Evolutionary conservation across 306 rosid species (phyloP).

Genomic region (Senna siamea): DNA sequence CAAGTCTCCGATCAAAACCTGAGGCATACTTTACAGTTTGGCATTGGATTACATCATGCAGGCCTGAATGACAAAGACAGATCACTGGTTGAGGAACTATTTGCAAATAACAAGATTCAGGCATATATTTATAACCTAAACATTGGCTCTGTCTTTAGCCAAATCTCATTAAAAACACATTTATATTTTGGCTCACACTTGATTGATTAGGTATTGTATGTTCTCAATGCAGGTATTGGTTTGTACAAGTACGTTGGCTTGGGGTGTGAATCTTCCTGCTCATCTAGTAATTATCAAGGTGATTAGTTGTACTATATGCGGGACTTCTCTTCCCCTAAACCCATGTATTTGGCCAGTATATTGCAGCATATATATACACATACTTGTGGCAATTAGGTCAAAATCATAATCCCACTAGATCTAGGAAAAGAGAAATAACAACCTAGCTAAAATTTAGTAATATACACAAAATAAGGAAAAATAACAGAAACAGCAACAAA

Average conservation of each 20-base stretch:
- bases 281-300: conserved; percentile 98
- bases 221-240: conserved; percentile 68
- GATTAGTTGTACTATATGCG: conserved; percentile 27
- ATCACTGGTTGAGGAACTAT: conserved; percentile 92
- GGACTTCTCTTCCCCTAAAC: no score
- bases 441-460: no score
- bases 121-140: conserved; percentile 53
- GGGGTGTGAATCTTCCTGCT: conserved; percentile 99
- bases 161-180: background rate
- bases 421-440: no score
- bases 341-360: no score
- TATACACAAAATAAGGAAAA: no score
- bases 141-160: conserved; percentile 3
- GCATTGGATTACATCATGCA: conserved; percentile 95
- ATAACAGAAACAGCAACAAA: no score
- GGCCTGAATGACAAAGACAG: conserved; percentile 95
- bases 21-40: conserved; percentile 96
- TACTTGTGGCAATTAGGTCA: no score
- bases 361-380: no score
- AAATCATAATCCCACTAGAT: no score
- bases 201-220: conserved; percentile 27
- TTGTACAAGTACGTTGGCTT: conserved; percentile 97
- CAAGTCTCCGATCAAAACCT: conserved; percentile 92
- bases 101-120: conserved; percentile 95
- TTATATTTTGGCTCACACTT: conserved; percentile 7